phyloP scores from a whole-genome alignment of 352 stramenopile species.

The Phytophthora pluvialis region DNA sequence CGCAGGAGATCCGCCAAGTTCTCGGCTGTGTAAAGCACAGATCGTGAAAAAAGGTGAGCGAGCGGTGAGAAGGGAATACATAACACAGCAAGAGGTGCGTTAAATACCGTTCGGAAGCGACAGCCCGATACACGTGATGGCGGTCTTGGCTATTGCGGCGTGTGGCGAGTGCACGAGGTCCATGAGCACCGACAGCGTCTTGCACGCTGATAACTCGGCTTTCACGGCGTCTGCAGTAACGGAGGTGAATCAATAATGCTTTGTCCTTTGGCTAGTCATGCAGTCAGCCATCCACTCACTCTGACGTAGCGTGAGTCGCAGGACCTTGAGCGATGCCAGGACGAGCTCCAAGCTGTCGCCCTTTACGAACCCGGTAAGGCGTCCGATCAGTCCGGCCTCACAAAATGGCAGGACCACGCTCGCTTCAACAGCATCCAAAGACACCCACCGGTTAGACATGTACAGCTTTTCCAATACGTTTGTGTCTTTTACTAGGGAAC shows the following conservation, averaged over 20 bases:
- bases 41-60: neutral
- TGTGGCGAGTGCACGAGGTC: conserved; percentile 47
- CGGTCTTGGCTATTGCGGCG: conserved; percentile 49
- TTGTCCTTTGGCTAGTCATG: no score
- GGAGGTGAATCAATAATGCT: neutral
- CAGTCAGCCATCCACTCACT: conserved; percentile 29
- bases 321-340: conserved; percentile 56
- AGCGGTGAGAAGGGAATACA: neutral
- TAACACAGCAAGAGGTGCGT: neutral
- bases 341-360: conserved; percentile 42
- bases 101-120: conserved; percentile 60
- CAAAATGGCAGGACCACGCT: conserved; percentile 54
- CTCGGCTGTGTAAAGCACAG: conserved; percentile 32
- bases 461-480: no score
- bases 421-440: conserved; percentile 26
- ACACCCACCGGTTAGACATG: neutral
- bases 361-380: conserved; percentile 42
- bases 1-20: conserved; percentile 62
- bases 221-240: conserved; percentile 43
- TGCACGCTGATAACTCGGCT: conserved; percentile 34
- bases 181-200: conserved; percentile 51
- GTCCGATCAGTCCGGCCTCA: conserved; percentile 46
- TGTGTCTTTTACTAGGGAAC: neutral
- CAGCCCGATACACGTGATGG: conserved; percentile 60
- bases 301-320: conserved; percentile 57